Conservation (phyloP, 495 filamentous ascomycete species). For the Aspergillus carlsbadensis region DNA sequence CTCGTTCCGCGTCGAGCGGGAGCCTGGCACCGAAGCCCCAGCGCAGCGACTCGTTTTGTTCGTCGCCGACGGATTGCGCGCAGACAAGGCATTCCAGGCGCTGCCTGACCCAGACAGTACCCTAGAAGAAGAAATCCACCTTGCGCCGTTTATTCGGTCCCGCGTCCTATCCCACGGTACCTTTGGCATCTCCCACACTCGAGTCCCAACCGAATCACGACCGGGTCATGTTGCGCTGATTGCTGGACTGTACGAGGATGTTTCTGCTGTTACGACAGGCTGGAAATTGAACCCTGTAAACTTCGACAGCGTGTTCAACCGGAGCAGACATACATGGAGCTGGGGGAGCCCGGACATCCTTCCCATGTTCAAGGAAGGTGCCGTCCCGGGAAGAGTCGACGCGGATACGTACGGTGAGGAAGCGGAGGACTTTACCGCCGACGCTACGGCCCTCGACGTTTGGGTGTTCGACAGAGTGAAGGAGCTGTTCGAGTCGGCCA, state of each 20-base stretch:
- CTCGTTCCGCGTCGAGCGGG: conserved; percentile 67
- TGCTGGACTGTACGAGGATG: conserved; percentile 96
- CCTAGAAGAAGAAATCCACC: conserved; percentile 58
- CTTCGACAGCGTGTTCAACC: conserved; percentile 98
- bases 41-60: conserved; percentile 90
- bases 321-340: conserved; percentile 94
- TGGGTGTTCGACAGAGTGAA: conserved; percentile 98
- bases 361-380: conserved; percentile 94
- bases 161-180: conserved; percentile 87
- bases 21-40: conserved; percentile 63
- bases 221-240: conserved; percentile 98
- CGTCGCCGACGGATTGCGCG: conserved; percentile 96
- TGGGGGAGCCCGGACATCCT: conserved; percentile 99
- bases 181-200: conserved; percentile 97
- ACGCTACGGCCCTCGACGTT: conserved; percentile 76
- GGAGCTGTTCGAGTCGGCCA: conserved; percentile 76
- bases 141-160: conserved; percentile 93
- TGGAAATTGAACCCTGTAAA: conserved; percentile 99
- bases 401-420: conserved; percentile 80
- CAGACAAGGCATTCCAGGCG: conserved; percentile 96
- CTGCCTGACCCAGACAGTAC: conserved; percentile 76
- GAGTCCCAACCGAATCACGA: conserved; percentile 94
- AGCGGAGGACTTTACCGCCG: conserved; percentile 83
- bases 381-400: conserved; percentile 82
- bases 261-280: conserved; percentile 93